Evolutionary conservation across 192 early-diverging fungal species (phyloP), one percentile per base, ranked within the genome.

Genomic region (Coemansia sp.): DNA sequence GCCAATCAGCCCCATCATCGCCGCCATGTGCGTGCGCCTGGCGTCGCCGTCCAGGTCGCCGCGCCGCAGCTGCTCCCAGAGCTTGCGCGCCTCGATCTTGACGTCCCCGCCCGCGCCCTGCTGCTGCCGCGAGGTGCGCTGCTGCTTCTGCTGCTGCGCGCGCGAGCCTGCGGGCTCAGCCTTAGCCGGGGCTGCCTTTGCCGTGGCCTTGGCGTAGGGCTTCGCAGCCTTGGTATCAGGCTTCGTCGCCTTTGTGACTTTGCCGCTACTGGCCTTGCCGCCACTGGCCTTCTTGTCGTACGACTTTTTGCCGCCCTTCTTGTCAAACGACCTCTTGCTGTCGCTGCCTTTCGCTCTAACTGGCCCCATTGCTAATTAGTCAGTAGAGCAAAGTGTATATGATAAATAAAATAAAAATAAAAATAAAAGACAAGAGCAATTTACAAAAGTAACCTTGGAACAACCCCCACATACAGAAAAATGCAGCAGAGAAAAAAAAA

Each of bases 1-100:
- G 17, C 77, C 77, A 55, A 97, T 86, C 42, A 94, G 60, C 9
- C 62, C 85, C 94, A 98, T 94, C 77, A 98, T 90, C 48, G 90
- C 75, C 15, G 80, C 81, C 92, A 98, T 93, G 32, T 90, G 77
- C 36, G 63, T 42, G 32, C 77, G 69, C 34, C 93, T 86, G 69
- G 90, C 88, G 36, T 84, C 85, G 19, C 76, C 77, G n/a, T 83
- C 85, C 8, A 93, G 67, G 53, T 90, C 87, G 74, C 90, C 87
- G 59, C 86, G 88, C 53, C 95, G 86, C 53, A 98, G 82, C 60
- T 85, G 72, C 71, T 98, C 95, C 95, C 95, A 98, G 41, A 93
- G 74, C 63, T 85, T 89, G 76, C 95, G 94, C 21, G 90, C 90
- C 27, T 86, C 76, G 32, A 80, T 46, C 63, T 94, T 91, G 42